phyloP scores from a whole-genome alignment of 192 early-diverging fungal species.

The Oehlia diaphana region DNA sequence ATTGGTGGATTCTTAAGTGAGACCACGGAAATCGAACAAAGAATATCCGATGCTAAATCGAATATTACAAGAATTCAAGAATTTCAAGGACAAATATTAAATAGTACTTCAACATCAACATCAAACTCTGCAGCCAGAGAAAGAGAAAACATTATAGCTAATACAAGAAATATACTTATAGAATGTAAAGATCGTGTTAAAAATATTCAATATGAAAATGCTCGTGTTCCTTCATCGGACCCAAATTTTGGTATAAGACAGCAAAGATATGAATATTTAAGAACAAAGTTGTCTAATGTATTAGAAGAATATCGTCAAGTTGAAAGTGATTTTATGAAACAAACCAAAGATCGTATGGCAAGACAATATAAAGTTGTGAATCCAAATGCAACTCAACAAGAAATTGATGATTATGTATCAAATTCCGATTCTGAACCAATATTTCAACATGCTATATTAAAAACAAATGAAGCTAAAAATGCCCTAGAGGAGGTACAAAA shows the following conservation, averaged over 20 bases:
- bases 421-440: conserved; percentile 29
- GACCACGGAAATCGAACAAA: conserved; percentile 3
- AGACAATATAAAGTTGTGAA: conserved; percentile 84
- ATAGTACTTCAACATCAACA: not conserved
- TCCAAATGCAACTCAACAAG: conserved; percentile 74
- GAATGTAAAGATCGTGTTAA: conserved; percentile 17
- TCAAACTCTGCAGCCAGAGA: not conserved
- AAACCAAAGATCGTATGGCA: conserved; percentile 79
- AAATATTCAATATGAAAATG: conserved; percentile 21
- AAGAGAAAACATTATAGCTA: not conserved
- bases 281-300: conserved; percentile 59
- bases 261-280: conserved; percentile 38
- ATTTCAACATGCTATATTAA: conserved; percentile 60
- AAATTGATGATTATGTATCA: conserved; percentile 72
- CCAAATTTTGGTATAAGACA: conserved; percentile 5
- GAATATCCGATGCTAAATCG: not conserved
- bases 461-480: conserved; percentile 65
- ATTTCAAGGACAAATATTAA: conserved; percentile 11
- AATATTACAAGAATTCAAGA: conserved; percentile 10
- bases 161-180: conserved; percentile 3
- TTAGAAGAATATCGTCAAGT: conserved; percentile 59
- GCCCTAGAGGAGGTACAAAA: conserved; percentile 81
- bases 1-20: conserved; percentile 1
- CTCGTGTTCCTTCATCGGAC: not conserved
- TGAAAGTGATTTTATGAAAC: conserved; percentile 76